Evolutionary conservation across 495 filamentous ascomycete species (phyloP), one percentile per base, ranked within the genome.

Genomic region (Penicillium manginii): DNA sequence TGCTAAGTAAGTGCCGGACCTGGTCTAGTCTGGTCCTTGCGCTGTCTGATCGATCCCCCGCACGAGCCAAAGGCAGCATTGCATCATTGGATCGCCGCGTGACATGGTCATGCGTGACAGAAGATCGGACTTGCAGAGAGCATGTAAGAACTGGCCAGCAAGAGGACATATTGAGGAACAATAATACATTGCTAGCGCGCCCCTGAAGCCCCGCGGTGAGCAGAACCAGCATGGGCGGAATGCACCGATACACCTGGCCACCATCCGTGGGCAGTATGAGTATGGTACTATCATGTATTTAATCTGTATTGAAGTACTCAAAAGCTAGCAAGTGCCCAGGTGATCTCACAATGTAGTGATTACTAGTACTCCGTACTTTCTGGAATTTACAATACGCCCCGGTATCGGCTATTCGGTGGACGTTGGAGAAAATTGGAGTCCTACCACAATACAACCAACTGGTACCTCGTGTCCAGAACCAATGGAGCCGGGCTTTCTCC

Each of bases 401-500:
- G 63, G 58, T 63, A 64, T 68, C 66, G 66, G 66, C 63, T 68
- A 61, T 54, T 52, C 57, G 54, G 51, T 43, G 40, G 40, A 43
- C 26, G 5, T 29, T 29, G 26, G 26, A 29, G 26, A n/a, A 17
- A 17, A n/a, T 43, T 19, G 15, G n/a, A 17, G 17, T n/a, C 46
- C 39, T 8, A 29, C 26, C 26, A 29, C 26, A 5, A 29, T 8
- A 29, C 26, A 5, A 29, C 31, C 15, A 14, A 26, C 29, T 37
- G 29, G 35, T 40, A 40, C 11, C 37, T 56, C 56, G 57, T 63
- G 56, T 57, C 52, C 57, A 52, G 57, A 57, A 50, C 17, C 39
- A 49, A 31, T 37, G 43, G 40, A 9, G 40, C 17, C 40, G 40
- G 40, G 14, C 40, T 43, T 61, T 52, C 47, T 57, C 52, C 57